Evolutionary conservation across 2,329 filamentous ascomycete species (phyloP), one percentile per base, ranked within the genome.

Genomic region (Epichloe aotearoae): DNA sequence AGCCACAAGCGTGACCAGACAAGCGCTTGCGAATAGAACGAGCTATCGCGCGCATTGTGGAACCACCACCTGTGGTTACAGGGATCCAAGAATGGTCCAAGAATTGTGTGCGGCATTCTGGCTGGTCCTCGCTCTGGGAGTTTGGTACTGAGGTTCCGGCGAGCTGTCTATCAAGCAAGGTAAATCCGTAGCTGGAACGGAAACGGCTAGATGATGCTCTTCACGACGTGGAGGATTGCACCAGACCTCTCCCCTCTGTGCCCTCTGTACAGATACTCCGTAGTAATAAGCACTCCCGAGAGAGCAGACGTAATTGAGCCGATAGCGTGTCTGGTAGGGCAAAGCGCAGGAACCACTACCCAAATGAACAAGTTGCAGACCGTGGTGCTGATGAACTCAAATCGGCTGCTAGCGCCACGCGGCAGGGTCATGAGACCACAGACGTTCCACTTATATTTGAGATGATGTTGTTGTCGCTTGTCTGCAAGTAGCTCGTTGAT

Each of bases 401-500:
- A 53, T 53, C 52, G 51, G 50, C 45, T 52, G 50, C 59, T 64
- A 61, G 61, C 61, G 59, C 60, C 55, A 57, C 56, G 58, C 58
- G 52, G 54, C 52, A 52, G 53, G 61, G 61, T 64, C 62, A 62
- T 63, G 61, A 57, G 62, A 64, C 60, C 60, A 54, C 46, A 55
- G 51, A 52, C 53, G 58, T 58, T 57, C 56, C 58, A 54, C 51
- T 53, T 55, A 52, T 45, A 40, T 53, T 48, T 23, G 46, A 34
- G 38, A 51, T 44, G 38, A 7, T 20, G 20, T 38, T 45, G 41
- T 42, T 50, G 52, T 50, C 48, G 38, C 3, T 51, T 51, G 49
- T 42, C 52, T 50, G 52, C 42, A 49, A 34, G 43, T 46, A 40
- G 40, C 40, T 26, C 19, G 11, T 44, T 30, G 36, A 37, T 33